Percentiles rank a stretch among this genome's conserved stretches.
Evolutionary conservation across 1,284 basidiomycete species (phyloP).

Genomic region (Xerocomus amazonicus): DNA sequence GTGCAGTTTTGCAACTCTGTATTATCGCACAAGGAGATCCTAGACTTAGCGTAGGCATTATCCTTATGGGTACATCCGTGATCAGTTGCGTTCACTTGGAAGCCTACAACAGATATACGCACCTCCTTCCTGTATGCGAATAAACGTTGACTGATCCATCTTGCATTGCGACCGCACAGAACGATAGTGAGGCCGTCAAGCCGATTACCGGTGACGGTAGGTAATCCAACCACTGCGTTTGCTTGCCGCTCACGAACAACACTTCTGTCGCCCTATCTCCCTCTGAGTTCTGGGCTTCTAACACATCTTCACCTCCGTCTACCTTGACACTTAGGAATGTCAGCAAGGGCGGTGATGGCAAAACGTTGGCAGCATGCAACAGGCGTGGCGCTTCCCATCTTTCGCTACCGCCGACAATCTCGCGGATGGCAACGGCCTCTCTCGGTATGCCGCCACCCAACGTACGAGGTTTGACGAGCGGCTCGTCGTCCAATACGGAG

Average conservation of each 20-base stretch:
- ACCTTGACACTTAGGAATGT: constrained; percentile 55
- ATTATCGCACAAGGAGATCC: constrained; percentile 69
- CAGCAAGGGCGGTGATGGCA: constrained; percentile 53
- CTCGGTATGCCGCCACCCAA: constrained; percentile 67
- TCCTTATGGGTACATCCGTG: constrained; percentile 38
- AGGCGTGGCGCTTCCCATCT: constrained; percentile 23
- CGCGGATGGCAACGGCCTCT: constrained; percentile 46
- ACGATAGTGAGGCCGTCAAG: constrained; percentile 59
- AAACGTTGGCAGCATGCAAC: constrained; percentile 24
- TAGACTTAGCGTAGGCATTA: constrained; percentile 74
- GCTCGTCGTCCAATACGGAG: constrained; percentile 45
- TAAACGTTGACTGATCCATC: constrained; percentile 80
- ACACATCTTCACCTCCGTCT: constrained; percentile 63
- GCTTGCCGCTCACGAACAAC: constrained; percentile 56
- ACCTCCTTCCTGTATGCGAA: constrained; percentile 77
- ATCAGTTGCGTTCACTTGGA: constrained; percentile 5
- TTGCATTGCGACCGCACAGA: constrained; percentile 73
- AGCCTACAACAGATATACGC: constrained; percentile 14
- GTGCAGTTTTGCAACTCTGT: constrained; percentile 56
- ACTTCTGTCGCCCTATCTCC: constrained; percentile 68
- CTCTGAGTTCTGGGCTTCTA: constrained; percentile 81
- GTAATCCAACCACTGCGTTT: constrained; percentile 87
- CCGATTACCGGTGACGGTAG: constrained; percentile 66
- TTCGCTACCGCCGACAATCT: constrained; percentile 39
- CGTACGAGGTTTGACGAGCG: constrained; percentile 51